Base-by-base conservation (phyloP, 2,329 filamentous ascomycete genomes). In the Nemania sp. region DNA sequence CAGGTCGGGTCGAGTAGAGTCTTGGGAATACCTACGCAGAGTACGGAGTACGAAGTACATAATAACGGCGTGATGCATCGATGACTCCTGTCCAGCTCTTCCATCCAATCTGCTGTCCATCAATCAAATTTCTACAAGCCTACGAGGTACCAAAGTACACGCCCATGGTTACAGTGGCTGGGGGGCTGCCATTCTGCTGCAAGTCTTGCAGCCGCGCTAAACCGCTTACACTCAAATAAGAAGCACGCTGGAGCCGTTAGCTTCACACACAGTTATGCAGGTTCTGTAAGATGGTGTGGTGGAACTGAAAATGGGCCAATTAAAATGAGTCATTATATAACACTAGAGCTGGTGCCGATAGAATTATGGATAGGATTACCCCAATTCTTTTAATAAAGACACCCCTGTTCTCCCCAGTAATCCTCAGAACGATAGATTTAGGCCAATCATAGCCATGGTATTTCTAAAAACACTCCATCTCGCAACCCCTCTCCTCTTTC, bases 61-160 rank as follows among this genome's bases (percentile, higher is more conserved):
- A 34, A 40, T 36, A 45, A 46, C 36, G 37, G 49, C 33, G 41
- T 47, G 19, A 56, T 41, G 39, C 39, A 30, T 7, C 41, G 54
- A 60, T 61, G 58, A 61, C 58, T 61, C 58, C 51, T 61, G 54
- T 51, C 57, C 58, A 51, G 55, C 42, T 42, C 36, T n/a, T n/a
- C n/a, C n/a, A n/a, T n/a, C n/a, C n/a, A n/a, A n/a, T n/a, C n/a
- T n/a, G n/a, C 44, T 5, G 23, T 44, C 44, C 39, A 33, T 52
- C 55, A 53, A 50, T 53, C 57, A 53, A 50, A 47, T 40, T 42
- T 40, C 37, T 20, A 11, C 24, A 40, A 3, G 15, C 20, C 3
- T 40, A 40, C 17, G 20, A 31, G 3, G 28, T 31, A 31, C 28
- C 11, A 12, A 31, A 3, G 9, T 9, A 12, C 26, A 6, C 6